phyloP scores from a whole-genome alignment of 1,139 yeast species.

The Blastobotrys capitulatus region DNA sequence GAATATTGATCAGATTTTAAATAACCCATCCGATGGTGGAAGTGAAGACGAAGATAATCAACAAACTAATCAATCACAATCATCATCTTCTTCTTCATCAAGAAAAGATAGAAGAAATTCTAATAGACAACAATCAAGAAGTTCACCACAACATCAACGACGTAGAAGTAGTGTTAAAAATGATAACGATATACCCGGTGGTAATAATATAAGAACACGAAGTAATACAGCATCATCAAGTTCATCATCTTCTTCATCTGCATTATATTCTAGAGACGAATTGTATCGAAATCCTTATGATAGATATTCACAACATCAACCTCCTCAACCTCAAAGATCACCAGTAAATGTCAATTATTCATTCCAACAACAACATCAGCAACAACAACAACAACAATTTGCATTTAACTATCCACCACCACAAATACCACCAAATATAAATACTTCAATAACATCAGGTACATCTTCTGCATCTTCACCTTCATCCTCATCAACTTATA shows the following conservation, averaged over 20 bases:
- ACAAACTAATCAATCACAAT: not conserved
- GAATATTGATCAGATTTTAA: constrained; percentile 23
- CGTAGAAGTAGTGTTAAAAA: not conserved
- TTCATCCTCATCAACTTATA: not conserved
- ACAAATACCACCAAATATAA: not conserved
- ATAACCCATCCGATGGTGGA: constrained; percentile 9
- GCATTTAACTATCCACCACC: not conserved
- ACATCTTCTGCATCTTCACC: constrained; percentile 1
- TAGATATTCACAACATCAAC: not conserved
- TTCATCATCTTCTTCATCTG: not conserved
- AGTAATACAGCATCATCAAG: constrained; percentile 2
- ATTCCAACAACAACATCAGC: not conserved
- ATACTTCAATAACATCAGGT: not conserved
- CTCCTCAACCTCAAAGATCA: not conserved
- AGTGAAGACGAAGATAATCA: not conserved
- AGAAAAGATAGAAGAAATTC: not conserved
- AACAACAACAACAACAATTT: not conserved
- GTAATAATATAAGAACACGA: not conserved
- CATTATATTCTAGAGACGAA: not conserved
- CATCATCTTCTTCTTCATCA: not conserved
- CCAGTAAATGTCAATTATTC: not conserved
- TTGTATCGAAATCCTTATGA: not conserved
- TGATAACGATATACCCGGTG: not conserved
- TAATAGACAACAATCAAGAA: not conserved
- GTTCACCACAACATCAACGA: not conserved